Evolutionary conservation across 2,329 filamentous ascomycete genomes (phyloP).

Genomic region (Aphanoascus verrucosus): DNA sequence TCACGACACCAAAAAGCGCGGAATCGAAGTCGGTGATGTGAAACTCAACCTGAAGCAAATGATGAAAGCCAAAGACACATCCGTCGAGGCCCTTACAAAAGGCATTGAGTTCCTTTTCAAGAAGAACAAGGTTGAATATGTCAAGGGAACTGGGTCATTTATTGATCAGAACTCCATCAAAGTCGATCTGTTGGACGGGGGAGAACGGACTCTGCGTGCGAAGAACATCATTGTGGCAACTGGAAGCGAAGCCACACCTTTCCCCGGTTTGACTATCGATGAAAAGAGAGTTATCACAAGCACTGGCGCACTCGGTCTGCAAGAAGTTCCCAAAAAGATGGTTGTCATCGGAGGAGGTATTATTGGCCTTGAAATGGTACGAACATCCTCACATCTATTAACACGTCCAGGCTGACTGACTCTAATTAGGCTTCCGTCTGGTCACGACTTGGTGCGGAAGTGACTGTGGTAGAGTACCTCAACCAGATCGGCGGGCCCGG

Average conservation of each 20-base stretch:
- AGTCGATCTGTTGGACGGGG: slow-evolving; percentile 80
- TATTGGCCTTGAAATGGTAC: slow-evolving; percentile 93
- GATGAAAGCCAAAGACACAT: slow-evolving; percentile 98
- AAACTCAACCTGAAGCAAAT: slow-evolving; percentile 89
- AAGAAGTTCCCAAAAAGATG: slow-evolving; percentile 91
- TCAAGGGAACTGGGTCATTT: slow-evolving; percentile 86
- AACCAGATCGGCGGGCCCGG: slow-evolving; percentile 93
- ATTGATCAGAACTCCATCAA: slow-evolving; percentile 82
- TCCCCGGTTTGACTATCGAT: slow-evolving; percentile 89
- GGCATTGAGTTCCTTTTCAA: slow-evolving; percentile 97
- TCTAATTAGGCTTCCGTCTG: slow-evolving; percentile 64
- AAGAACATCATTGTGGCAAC: slow-evolving; percentile 99
- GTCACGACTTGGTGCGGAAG: slow-evolving; percentile 85
- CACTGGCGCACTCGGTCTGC: slow-evolving; percentile 81
- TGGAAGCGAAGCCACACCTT: slow-evolving; percentile 87
- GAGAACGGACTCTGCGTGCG: slow-evolving; percentile 72
- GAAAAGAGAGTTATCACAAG: slow-evolving; percentile 96
- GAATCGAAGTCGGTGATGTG: slow-evolving; percentile 94
- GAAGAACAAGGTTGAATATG: slow-evolving; percentile 97
- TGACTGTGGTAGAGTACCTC: slow-evolving; percentile 95
- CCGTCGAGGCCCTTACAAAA: slow-evolving; percentile 81
- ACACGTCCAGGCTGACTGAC: not conserved
- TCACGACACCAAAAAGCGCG: slow-evolving; percentile 92
- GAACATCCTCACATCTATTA: not conserved
- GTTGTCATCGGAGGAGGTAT: slow-evolving; percentile 96